Evolutionary conservation across 2,329 filamentous ascomycete species (phyloP), one percentile per base, ranked within the genome.

Genomic region (Diaporthe citriasiana): DNA sequence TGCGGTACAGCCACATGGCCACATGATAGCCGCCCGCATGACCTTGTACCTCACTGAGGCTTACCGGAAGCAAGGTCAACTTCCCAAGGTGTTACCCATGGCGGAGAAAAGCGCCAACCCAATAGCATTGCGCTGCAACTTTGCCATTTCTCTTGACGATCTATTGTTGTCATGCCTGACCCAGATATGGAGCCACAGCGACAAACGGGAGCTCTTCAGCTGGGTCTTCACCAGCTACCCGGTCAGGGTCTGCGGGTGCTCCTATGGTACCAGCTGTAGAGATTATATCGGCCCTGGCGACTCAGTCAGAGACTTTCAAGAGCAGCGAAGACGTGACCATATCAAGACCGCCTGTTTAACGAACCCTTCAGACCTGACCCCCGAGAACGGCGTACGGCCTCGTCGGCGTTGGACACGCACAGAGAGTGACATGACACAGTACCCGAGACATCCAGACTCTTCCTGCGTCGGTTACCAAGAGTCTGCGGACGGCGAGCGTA

Each of bases 11-110:
- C 69, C 70, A 4, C 57, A 72, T n/a, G 73, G 73, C 7, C 19
- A 69, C 17, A 38, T 72, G 69, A 66, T 74, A 4, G 69, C 70
- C 30, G 60, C 73, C 25, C 73, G 73, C 53, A 74, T 74, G 73
- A 19, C 66, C 15, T 63, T 74, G 40, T 74, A 72, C 33, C 59
- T 74, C 60, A 38, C 69, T 19, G 15, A 25, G 3, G 69, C 69
- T 22, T 72, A 59, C 17, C 8, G 22, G 2, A 4, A 33, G 5
- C 56, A 40, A n/a, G 6, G 8, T 12, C 51, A 74, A 9, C 35
- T 74, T 8, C 19, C 73, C 5, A 12, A 7, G 8, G 45, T 1
- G 9, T 15, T 68, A 19, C 59, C 47, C 15, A 45, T 38, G 19
- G 35, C 33, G 1, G 1, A 6, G 4, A 30, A 35, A 6, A 72